Conservation (phyloP, 768 basidiomycete genomes). For the Rhodotorula graminis region DNA sequence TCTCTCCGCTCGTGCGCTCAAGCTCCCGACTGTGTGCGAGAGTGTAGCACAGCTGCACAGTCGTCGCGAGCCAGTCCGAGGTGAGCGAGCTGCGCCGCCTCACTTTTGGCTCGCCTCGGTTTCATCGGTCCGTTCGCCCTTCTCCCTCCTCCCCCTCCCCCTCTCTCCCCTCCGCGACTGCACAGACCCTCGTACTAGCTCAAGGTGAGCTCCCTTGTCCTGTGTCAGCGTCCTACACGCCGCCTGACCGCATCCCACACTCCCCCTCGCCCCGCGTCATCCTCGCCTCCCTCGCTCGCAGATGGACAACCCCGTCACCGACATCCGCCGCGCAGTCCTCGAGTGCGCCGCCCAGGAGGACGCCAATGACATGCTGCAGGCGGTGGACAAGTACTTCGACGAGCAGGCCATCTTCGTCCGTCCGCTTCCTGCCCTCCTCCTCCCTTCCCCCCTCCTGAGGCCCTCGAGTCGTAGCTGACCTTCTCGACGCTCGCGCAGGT, state of each 20-base stretch:
- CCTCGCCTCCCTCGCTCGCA: background rate
- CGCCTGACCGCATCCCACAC: background rate
- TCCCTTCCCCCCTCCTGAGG: no score
- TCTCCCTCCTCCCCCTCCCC: background rate
- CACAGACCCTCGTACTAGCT: background rate
- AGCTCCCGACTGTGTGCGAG: no score
- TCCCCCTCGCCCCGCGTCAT: background rate
- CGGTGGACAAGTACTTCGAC: conserved; percentile 32
- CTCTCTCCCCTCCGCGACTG: no score
- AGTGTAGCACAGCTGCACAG: no score
- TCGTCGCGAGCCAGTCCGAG: no score
- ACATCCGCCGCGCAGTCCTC: conserved; percentile 25
- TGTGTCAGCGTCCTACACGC: background rate
- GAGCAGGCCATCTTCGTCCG: conserved; percentile 5
- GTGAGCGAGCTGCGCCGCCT: no score
- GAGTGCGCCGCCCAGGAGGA: conserved; percentile 3
- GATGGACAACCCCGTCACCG: conserved; percentile 17
- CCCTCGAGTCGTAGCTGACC: no score
- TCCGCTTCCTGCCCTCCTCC: no score
- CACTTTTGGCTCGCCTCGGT: no score
- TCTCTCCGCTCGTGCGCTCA: no score
- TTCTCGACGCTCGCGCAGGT: no score
- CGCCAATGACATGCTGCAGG: background rate
- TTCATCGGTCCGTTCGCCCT: no score
- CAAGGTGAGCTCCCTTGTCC: background rate